phyloP scores from a whole-genome alignment of 495 filamentous ascomycete genomes.

The Hypoxylon fragiforme region DNA sequence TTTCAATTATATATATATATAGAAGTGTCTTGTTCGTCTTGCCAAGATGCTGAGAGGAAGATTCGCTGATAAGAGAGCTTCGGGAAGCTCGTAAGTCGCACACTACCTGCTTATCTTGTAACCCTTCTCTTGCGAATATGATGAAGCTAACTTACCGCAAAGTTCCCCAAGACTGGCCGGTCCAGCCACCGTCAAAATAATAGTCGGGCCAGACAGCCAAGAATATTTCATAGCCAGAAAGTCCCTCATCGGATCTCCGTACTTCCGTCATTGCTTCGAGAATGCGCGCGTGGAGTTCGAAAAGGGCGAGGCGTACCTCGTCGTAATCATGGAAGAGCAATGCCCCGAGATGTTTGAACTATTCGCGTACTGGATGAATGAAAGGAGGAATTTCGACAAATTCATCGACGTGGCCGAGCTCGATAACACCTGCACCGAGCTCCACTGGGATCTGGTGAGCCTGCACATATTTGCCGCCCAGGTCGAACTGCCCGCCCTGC shows the following conservation, averaged over 20 bases:
- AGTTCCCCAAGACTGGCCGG: conserved; percentile 30
- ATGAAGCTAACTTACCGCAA: conserved; percentile 1
- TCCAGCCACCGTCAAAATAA: conserved; percentile 42
- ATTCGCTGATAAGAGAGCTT: conserved; percentile 18
- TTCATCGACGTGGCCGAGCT: conserved; percentile 44
- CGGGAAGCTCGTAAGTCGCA: conserved; percentile 14
- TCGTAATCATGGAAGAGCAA: conserved; percentile 47
- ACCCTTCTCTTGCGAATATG: not conserved
- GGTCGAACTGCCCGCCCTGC: conserved; percentile 44
- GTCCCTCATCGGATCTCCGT: conserved; percentile 44
- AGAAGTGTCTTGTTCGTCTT: no score
- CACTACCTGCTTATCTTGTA: conserved; percentile 24
- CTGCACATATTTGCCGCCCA: conserved; percentile 53
- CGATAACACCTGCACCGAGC: conserved; percentile 33
- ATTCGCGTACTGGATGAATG: conserved; percentile 51
- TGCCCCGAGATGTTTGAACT: conserved; percentile 51
- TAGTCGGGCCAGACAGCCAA: conserved; percentile 47
- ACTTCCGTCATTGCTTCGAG: conserved; percentile 47
- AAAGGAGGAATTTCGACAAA: conserved; percentile 38
- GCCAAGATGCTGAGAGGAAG: conserved; percentile 26
- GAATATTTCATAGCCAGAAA: conserved; percentile 48
- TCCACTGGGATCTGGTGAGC: conserved; percentile 48
- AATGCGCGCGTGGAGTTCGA: conserved; percentile 25
- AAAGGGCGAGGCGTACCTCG: conserved; percentile 30
- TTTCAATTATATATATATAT: no score